Conservation (phyloP, 768 basidiomycete genomes). For the Rhizopogon rudus region DNA sequence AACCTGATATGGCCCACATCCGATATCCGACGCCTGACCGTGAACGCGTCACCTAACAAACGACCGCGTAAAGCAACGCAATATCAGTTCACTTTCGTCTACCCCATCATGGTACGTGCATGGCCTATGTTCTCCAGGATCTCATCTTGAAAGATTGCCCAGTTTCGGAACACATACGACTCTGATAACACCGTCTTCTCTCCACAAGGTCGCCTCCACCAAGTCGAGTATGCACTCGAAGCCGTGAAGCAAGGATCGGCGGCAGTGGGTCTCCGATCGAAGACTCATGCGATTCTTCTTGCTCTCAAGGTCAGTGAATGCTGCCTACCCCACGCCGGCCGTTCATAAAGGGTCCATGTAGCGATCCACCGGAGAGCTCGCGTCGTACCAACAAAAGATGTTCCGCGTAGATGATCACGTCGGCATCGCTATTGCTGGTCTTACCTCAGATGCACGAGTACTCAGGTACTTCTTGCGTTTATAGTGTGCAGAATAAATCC, state of each 20-base stretch:
- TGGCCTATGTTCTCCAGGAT: neutral
- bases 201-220: conserved; percentile 94
- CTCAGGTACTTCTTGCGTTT: conserved; percentile 54
- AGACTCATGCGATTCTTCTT: conserved; percentile 89
- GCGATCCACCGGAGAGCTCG: conserved; percentile 97
- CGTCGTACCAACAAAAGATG: conserved; percentile 99
- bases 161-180: conserved; percentile 97
- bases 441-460: conserved; percentile 97
- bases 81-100: conserved; percentile 9
- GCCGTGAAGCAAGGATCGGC: conserved; percentile 99
- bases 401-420: conserved; percentile 99
- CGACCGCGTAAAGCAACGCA: conserved; percentile 1
- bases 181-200: conserved; percentile 98
- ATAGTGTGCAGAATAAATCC: neutral
- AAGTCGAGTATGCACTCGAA: conserved; percentile 98
- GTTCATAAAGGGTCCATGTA: conserved; percentile 26
- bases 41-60: conserved; percentile 28
- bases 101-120: conserved; percentile 26
- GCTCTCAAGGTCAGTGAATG: conserved; percentile 74
- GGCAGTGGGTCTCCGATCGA: conserved; percentile 93
- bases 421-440: conserved; percentile 98
- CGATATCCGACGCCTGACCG: conserved; percentile 11
- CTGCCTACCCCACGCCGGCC: neutral
- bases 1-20: neutral
- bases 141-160: conserved; percentile 6